These are phyloP conservation scores for Pichia scutulata DNA, from an alignment of 805 yeast genomes.

Conservation along the genomic window DNA sequence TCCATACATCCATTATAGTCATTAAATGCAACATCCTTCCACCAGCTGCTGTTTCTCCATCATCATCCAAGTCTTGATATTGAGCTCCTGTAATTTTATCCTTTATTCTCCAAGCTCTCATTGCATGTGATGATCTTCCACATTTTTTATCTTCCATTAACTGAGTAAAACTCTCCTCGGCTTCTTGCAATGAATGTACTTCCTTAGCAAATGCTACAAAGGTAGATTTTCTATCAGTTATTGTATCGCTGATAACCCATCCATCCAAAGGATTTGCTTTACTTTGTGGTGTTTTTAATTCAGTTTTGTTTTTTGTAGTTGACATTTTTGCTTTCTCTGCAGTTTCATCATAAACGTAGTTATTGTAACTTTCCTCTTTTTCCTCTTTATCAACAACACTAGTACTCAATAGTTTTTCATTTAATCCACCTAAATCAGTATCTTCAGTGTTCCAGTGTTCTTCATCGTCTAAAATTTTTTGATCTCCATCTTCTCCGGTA, in stretches of 20 bases:
- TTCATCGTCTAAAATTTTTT: slow-evolving; percentile 13
- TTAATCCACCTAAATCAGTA: slow-evolving; percentile 1
- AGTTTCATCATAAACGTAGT: slow-evolving; percentile 23
- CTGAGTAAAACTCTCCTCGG: slow-evolving; percentile 40
- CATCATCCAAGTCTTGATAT: slow-evolving; percentile 88
- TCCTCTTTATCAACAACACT: slow-evolving; percentile 2
- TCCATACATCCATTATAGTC: slow-evolving; percentile 68
- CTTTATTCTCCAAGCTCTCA: slow-evolving; percentile 79
- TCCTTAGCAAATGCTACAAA: slow-evolving; percentile 69
- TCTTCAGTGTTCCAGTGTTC: slow-evolving; percentile 21
- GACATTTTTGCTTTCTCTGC: slow-evolving; percentile 22
- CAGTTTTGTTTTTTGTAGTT: background rate
- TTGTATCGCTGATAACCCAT: slow-evolving; percentile 74
- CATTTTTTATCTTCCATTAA: slow-evolving; percentile 62
- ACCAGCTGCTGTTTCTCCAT: slow-evolving; percentile 97
- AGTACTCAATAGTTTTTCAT: background rate
- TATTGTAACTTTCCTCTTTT: slow-evolving; percentile 5
- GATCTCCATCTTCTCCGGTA: slow-evolving; percentile 27
- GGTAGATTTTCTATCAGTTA: slow-evolving; percentile 76
- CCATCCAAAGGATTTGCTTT: slow-evolving; percentile 46
- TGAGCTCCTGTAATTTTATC: slow-evolving; percentile 42
- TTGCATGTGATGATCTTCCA: slow-evolving; percentile 64
- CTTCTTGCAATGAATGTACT: slow-evolving; percentile 64
- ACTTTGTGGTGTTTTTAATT: slow-evolving; percentile 3
- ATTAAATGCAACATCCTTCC: slow-evolving; percentile 73